These are phyloP conservation scores for Yamadazyma blattariae DNA, from an alignment of 1,139 yeast genomes.

Conservation along the genomic window DNA sequence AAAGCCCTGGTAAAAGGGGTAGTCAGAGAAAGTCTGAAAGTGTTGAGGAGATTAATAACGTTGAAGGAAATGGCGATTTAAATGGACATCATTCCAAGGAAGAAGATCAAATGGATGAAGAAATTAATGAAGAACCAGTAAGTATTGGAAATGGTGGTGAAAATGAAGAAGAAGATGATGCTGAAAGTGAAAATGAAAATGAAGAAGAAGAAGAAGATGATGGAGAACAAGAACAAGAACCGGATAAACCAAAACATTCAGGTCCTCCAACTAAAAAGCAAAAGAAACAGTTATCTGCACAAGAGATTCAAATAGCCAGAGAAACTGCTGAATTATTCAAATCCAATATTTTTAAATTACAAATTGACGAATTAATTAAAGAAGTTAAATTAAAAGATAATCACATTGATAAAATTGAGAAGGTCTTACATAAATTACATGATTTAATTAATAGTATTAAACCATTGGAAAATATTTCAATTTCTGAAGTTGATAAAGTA, in stretches of 20 bases:
- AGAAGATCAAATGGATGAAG: background rate
- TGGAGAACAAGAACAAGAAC: conserved; percentile 13
- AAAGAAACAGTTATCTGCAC: conserved; percentile 56
- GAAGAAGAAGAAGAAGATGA: conserved; percentile 15
- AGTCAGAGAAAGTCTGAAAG: too few relatives aligned
- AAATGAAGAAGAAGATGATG: conserved; percentile 11
- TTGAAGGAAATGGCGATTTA: background rate
- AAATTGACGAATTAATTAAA: conserved; percentile 83
- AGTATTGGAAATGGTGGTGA: background rate
- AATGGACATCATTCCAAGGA: background rate
- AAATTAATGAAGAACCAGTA: background rate
- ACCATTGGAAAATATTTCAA: conserved; percentile 45
- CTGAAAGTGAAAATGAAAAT: conserved; percentile 11
- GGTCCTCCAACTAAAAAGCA: conserved; percentile 30
- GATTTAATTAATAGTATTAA: conserved; percentile 66
- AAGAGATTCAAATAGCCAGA: conserved; percentile 85
- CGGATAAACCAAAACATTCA: conserved; percentile 9
- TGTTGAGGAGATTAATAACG: too few relatives aligned
- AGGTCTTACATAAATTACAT: conserved; percentile 72
- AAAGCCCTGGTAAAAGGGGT: background rate
- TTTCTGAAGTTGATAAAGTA: conserved; percentile 49
- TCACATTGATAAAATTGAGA: conserved; percentile 66
- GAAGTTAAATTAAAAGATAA: conserved; percentile 75
- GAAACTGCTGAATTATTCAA: conserved; percentile 93
- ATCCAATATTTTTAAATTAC: conserved; percentile 89